These are phyloP conservation scores for Colletotrichum agaves DNA, from an alignment of 2,329 filamentous ascomycete genomes.

Conservation along the genomic window DNA sequence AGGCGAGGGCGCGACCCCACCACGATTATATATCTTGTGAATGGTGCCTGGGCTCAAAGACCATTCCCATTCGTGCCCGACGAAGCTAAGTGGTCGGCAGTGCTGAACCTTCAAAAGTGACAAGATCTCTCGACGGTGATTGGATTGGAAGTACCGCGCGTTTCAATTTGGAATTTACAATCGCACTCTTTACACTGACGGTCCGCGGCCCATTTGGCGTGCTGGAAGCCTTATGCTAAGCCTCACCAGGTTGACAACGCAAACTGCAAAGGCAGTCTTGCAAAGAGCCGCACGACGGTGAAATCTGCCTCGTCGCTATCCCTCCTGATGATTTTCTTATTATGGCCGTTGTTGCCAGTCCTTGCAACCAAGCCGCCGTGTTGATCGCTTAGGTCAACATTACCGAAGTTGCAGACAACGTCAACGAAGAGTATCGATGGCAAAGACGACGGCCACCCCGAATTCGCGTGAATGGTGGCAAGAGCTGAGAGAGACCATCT, in stretches of 20 bases:
- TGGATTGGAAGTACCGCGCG: constrained; percentile 4
- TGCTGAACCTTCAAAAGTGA: not conserved
- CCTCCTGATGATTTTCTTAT: not conserved
- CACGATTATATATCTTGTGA: constrained; percentile 11
- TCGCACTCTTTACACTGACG: not conserved
- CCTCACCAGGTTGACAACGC: constrained; percentile 4
- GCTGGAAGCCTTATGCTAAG: not conserved
- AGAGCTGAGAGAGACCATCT: not conserved
- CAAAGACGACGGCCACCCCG: not conserved
- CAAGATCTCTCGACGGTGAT: not conserved
- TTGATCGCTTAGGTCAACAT: too few species aligned
- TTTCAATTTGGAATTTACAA: constrained; percentile 2
- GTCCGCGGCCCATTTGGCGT: not conserved
- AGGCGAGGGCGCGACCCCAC: constrained; percentile 1
- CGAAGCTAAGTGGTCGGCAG: not conserved
- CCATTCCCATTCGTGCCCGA: constrained; percentile 18
- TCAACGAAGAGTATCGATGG: not conserved
- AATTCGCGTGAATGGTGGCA: not conserved
- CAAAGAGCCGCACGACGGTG: too few species aligned
- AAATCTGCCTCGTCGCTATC: not conserved
- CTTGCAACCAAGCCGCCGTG: not conserved
- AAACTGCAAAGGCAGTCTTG: too few species aligned
- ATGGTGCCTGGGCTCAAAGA: constrained; percentile 11
- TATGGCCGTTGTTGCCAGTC: not conserved
- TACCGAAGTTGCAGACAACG: too few species aligned